phyloP scores from a whole-genome alignment of 2,329 filamentous ascomycete species.

The Colletotrichum siamense region DNA sequence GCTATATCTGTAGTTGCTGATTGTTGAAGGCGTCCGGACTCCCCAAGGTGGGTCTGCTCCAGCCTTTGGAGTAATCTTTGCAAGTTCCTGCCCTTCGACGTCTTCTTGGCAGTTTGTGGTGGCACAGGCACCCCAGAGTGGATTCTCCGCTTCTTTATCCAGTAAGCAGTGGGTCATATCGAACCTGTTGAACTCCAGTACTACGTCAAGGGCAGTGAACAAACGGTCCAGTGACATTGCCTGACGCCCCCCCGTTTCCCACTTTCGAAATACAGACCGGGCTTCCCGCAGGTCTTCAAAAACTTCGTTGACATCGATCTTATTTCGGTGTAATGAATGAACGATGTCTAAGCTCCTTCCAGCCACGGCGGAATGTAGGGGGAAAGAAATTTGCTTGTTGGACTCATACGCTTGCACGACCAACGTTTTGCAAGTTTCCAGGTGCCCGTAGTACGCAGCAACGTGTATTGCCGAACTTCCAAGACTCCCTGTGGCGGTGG shows the following conservation, averaged over 20 bases:
- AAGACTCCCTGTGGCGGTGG: rapidly evolving
- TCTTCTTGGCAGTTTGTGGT: too few species aligned
- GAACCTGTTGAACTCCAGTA: too few species aligned
- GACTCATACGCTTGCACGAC: background rate
- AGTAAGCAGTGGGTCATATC: background rate
- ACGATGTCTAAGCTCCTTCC: background rate
- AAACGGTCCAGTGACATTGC: too few species aligned
- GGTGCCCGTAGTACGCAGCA: background rate
- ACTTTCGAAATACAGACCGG: too few species aligned
- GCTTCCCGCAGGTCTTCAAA: too few species aligned
- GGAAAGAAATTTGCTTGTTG: background rate
- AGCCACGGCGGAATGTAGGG: background rate
- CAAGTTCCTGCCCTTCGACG: rapidly evolving
- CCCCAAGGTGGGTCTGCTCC: background rate
- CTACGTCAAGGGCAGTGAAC: background rate
- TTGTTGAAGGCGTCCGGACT: too few species aligned
- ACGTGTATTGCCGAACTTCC: background rate
- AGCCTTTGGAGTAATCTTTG: background rate
- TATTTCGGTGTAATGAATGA: background rate
- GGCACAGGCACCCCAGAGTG: background rate
- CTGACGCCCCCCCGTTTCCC: too few species aligned
- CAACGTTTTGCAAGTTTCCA: background rate
- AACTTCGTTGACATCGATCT: background rate
- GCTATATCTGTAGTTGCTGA: too few species aligned
- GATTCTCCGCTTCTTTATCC: background rate